Conservation (phyloP, 2,329 filamentous ascomycete genomes). For the Lomentospora prolificans region DNA sequence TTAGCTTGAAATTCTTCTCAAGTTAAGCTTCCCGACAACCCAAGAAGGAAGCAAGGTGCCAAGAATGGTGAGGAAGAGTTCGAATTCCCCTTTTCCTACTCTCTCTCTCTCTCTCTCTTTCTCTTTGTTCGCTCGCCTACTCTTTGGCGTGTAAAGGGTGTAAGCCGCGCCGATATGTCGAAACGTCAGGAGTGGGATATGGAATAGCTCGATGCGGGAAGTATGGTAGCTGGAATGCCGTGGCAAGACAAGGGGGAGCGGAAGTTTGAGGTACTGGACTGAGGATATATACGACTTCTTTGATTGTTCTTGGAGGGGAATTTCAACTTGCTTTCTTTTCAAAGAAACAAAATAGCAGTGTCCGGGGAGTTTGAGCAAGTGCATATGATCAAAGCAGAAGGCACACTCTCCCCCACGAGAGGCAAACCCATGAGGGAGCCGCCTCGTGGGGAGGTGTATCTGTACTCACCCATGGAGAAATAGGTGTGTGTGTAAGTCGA, state of each 20-base stretch:
- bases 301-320: background rate
- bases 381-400: conserved; percentile 8
- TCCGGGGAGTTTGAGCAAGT: background rate
- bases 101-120: background rate
- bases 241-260: conserved; percentile 1
- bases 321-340: background rate
- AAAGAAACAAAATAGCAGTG: background rate
- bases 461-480: background rate
- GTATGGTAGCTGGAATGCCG: background rate
- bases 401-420: background rate
- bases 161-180: background rate
- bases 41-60: background rate
- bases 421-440: background rate
- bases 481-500: background rate
- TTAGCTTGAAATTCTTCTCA: background rate
- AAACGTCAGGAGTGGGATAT: background rate
- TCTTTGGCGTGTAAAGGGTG: background rate
- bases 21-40: background rate
- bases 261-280: background rate
- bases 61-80: background rate
- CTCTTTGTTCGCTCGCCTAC: background rate
- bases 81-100: background rate
- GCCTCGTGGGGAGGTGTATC: background rate
- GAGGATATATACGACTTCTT: background rate
- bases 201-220: background rate